Conservation (phyloP, 768 basidiomycete species). For the Leccinellum luteum region DNA sequence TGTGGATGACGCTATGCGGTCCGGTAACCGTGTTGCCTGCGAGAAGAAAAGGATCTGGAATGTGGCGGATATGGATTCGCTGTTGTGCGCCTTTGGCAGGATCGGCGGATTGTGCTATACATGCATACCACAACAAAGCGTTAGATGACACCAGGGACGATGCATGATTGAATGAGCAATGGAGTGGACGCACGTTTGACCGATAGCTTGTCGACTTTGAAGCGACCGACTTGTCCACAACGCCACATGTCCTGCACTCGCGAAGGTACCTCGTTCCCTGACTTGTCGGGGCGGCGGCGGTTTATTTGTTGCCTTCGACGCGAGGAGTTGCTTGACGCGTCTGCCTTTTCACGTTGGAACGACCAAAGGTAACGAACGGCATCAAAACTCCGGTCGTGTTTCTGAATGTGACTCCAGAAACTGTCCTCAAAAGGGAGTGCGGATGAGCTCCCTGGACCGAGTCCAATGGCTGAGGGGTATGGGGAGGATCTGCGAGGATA, state of each 20-base stretch:
- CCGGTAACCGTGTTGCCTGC: conserved; percentile 45
- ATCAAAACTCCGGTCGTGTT: conserved; percentile 43
- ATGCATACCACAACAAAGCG: background rate
- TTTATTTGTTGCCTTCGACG: conserved; percentile 23
- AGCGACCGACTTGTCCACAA: conserved; percentile 60
- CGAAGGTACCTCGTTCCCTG: conserved; percentile 18
- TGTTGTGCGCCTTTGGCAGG: conserved; percentile 62
- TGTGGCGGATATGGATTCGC: conserved; percentile 59
- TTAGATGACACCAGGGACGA: background rate
- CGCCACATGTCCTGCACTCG: conserved; percentile 61
- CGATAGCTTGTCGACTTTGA: conserved; percentile 51
- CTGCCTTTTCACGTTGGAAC: conserved; percentile 53
- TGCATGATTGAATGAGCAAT: conserved; percentile 8
- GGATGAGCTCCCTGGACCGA: conserved; percentile 32
- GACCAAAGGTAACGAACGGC: conserved; percentile 51
- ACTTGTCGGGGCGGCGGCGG: conserved; percentile 15
- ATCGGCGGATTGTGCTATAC: conserved; percentile 40
- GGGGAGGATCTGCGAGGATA: conserved; percentile 21
- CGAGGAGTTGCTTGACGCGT: conserved; percentile 26
- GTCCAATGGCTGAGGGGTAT: conserved; percentile 20
- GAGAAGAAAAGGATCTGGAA: conserved; percentile 46
- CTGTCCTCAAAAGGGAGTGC: conserved; percentile 39
- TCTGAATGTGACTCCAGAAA: conserved; percentile 37
- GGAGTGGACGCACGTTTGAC: conserved; percentile 36
- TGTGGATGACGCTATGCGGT: conserved; percentile 70